These are phyloP conservation scores for Xylaria venustula DNA, from an alignment of 495 filamentous ascomycete genomes.

Conservation along the genomic window DNA sequence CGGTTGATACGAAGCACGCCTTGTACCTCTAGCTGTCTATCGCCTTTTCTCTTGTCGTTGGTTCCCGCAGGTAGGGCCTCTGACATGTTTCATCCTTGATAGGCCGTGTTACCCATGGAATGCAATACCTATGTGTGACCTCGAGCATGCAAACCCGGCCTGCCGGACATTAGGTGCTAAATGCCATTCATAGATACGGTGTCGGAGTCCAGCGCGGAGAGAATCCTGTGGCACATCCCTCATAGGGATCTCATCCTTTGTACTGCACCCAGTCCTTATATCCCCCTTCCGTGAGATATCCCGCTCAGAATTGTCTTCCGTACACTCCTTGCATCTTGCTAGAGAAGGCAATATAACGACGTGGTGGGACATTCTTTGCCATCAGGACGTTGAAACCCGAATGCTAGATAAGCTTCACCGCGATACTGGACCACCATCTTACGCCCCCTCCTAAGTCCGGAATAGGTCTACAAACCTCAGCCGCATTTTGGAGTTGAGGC, in stretches of 20 bases:
- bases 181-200: slow-evolving; percentile 5
- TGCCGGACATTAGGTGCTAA: neutral
- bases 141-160: neutral
- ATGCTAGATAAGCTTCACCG: neutral
- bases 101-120: neutral
- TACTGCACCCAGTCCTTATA: neutral
- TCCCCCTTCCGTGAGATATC: neutral
- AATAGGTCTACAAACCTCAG: neutral
- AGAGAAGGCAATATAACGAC: too few relatives aligned
- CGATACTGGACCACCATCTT: neutral
- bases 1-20: neutral
- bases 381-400: neutral
- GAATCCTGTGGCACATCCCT: neutral
- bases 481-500: neutral
- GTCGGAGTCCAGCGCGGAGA: slow-evolving; percentile 3
- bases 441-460: neutral
- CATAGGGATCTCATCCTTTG: neutral
- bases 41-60: neutral
- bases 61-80: neutral
- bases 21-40: neutral
- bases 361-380: neutral
- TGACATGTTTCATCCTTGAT: slow-evolving; percentile 1
- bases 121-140: neutral
- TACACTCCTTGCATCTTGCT: too few relatives aligned
- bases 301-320: neutral